These are phyloP conservation scores for Ceratocystis ficicola DNA, from an alignment of 2,329 filamentous ascomycete species.

Conservation along the genomic window DNA sequence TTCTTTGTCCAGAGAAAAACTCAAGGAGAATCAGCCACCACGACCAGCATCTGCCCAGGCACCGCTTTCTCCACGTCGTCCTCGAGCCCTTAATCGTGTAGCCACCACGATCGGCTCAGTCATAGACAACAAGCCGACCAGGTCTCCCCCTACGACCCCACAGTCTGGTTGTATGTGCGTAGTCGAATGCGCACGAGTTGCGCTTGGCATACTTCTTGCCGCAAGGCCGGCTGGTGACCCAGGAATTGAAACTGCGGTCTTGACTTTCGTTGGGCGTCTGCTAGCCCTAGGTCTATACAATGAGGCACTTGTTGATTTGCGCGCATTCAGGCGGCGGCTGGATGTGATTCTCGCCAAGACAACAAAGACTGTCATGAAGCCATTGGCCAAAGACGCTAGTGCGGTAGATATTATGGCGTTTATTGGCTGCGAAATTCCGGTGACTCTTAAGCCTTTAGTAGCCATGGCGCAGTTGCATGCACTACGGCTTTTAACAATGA, in stretches of 20 bases:
- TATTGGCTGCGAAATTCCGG: conserved; percentile 33
- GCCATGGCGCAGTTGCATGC: conserved; percentile 53
- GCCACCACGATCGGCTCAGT: conserved; percentile 37
- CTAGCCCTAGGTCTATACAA: conserved; percentile 52
- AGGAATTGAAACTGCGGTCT: conserved; percentile 63
- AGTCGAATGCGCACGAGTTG: conserved; percentile 57
- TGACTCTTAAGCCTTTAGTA: conserved; percentile 41
- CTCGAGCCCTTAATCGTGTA: conserved; percentile 49
- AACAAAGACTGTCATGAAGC: conserved; percentile 28
- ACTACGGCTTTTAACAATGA: conserved; percentile 49
- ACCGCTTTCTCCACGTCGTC: conserved; percentile 47
- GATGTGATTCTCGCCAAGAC: conserved; percentile 30
- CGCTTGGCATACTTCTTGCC: conserved; percentile 48
- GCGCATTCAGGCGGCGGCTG: conserved; percentile 51
- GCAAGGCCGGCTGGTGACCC: conserved; percentile 32
- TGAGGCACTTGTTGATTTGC: conserved; percentile 57
- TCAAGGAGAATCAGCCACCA: conserved; percentile 9
- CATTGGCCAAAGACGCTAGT: conserved; percentile 27
- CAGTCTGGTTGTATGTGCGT: conserved; percentile 42
- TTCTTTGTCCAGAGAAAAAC: conserved; percentile 1
- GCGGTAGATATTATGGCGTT: conserved; percentile 49
- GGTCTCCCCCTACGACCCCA: conserved; percentile 25
- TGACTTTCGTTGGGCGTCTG: conserved; percentile 54
- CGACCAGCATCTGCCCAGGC: conserved; percentile 16
- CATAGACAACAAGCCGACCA: conserved; percentile 29